Evolutionary conservation across 2,329 filamentous ascomycete genomes (phyloP).

Genomic region (Pseudogymnoascus sp.): DNA sequence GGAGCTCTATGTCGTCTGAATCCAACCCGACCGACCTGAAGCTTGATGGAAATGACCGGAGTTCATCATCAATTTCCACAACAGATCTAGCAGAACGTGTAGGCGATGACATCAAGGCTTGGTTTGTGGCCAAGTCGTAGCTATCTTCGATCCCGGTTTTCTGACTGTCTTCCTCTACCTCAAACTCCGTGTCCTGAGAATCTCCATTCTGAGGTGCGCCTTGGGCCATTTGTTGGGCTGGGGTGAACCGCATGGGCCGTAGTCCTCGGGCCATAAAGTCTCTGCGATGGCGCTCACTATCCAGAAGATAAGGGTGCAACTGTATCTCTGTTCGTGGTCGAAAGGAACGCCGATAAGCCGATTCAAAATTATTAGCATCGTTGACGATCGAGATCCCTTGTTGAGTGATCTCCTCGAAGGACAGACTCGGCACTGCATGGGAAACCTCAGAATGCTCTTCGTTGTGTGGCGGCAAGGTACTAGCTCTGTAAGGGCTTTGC

Average conservation of each 20-base stretch:
- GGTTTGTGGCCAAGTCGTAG: background rate
- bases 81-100: background rate
- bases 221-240: constrained; percentile 16
- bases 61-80: background rate
- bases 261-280: constrained; percentile 23
- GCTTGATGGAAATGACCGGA: background rate
- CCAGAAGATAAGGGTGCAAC: constrained; percentile 26
- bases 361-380: background rate
- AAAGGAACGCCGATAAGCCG: constrained; percentile 16
- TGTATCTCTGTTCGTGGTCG: constrained; percentile 26
- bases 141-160: constrained; percentile 8
- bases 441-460: background rate
- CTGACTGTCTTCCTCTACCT: constrained; percentile 20
- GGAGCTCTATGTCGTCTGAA: constrained; percentile 23
- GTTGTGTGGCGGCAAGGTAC: background rate
- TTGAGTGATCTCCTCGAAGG: background rate
- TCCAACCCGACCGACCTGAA: constrained; percentile 7
- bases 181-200: constrained; percentile 20
- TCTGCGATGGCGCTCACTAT: constrained; percentile 25
- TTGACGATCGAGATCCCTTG: background rate
- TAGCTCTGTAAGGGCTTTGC: background rate
- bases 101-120: background rate
- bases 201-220: constrained; percentile 14
- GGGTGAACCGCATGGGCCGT: constrained; percentile 22
- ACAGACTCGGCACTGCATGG: background rate